Percentiles rank a stretch among this genome's conserved stretches.
Conservation (phyloP, 1,284 basidiomycete species). For the Trametes polyzona region DNA sequence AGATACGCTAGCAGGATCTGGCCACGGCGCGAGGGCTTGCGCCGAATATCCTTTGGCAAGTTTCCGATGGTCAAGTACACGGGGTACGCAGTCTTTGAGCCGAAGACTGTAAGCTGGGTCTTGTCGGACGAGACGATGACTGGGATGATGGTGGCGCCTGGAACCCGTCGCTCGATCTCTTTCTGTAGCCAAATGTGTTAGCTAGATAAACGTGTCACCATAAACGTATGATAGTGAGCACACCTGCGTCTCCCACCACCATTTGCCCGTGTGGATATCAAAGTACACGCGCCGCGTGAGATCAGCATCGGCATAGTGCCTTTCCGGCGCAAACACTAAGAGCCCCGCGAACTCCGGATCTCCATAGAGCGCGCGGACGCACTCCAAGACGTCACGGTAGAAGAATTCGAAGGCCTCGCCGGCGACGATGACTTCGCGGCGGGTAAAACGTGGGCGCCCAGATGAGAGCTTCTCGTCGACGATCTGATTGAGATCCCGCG, state of each 20-base stretch:
- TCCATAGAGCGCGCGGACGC: slow-evolving; percentile 19
- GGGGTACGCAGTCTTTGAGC: background rate
- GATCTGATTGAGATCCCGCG: slow-evolving; percentile 34
- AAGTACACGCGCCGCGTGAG: slow-evolving; percentile 27
- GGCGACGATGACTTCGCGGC: slow-evolving; percentile 25
- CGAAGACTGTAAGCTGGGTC: background rate
- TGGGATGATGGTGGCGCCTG: background rate
- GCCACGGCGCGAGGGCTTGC: slow-evolving; percentile 38
- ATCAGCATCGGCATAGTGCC: slow-evolving; percentile 33
- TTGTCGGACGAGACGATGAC: background rate
- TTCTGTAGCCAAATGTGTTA: slow-evolving; percentile 10
- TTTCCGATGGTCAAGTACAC: background rate
- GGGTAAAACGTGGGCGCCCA: slow-evolving; percentile 24
- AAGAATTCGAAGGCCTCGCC: slow-evolving; percentile 32
- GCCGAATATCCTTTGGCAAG: slow-evolving; percentile 28
- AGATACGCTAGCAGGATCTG: slow-evolving; percentile 45
- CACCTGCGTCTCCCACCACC: slow-evolving; percentile 45
- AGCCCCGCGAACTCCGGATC: slow-evolving; percentile 16
- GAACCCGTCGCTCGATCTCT: background rate
- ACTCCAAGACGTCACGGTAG: slow-evolving; percentile 35
- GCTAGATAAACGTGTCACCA: too few relatives aligned
- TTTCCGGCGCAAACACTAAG: slow-evolving; percentile 35
- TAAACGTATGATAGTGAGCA: background rate
- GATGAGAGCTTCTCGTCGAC: slow-evolving; percentile 37
- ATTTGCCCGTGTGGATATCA: slow-evolving; percentile 34